Percentiles rank a stretch among this genome's conserved stretches.
phyloP scores from a whole-genome alignment of 2,329 filamentous ascomycete genomes.

The Lojkania enalia region DNA sequence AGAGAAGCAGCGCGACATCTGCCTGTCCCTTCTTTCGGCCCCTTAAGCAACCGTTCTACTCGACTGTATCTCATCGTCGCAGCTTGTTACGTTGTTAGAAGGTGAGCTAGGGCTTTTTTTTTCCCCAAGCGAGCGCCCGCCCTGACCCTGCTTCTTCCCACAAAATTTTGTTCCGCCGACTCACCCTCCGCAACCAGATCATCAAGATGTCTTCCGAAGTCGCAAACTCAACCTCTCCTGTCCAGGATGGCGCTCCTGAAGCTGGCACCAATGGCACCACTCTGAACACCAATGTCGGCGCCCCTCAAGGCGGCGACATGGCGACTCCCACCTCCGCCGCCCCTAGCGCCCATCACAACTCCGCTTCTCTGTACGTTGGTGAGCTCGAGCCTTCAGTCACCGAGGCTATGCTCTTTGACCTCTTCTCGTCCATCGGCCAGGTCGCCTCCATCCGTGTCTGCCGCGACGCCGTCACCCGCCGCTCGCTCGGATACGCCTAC shows the following conservation, averaged over 20 bases:
- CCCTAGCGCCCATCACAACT: slow-evolving; percentile 82
- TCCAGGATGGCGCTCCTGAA: slow-evolving; percentile 74
- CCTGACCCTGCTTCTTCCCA: slow-evolving; percentile 35
- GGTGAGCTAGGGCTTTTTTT: slow-evolving; percentile 32
- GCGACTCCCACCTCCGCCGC: slow-evolving; percentile 71
- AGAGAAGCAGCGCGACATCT: slow-evolving; percentile 23
- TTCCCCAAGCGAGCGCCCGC: slow-evolving; percentile 31
- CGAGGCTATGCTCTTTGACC: slow-evolving; percentile 99
- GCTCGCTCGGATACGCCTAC: slow-evolving; percentile 98
- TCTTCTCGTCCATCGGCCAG: slow-evolving; percentile 98
- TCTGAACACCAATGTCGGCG: slow-evolving; percentile 74
- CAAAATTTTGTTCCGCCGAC: slow-evolving; percentile 29
- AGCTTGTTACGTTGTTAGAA: slow-evolving; percentile 25
- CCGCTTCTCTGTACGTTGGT: slow-evolving; percentile 97
- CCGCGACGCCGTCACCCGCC: slow-evolving; percentile 97
- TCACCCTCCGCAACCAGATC: slow-evolving; percentile 30
- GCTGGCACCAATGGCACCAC: slow-evolving; percentile 63
- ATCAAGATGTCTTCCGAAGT: slow-evolving; percentile 46
- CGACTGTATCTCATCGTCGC: slow-evolving; percentile 25
- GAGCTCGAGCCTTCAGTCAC: slow-evolving; percentile 98
- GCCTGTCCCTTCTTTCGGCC: slow-evolving; percentile 26
- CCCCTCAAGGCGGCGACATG: slow-evolving; percentile 67
- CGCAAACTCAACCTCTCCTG: slow-evolving; percentile 53
- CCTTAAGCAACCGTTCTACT: slow-evolving; percentile 17
- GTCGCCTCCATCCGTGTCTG: slow-evolving; percentile 99